Conservation (phyloP, 352 stramenopile species). For the Pythium periplocum region DNA sequence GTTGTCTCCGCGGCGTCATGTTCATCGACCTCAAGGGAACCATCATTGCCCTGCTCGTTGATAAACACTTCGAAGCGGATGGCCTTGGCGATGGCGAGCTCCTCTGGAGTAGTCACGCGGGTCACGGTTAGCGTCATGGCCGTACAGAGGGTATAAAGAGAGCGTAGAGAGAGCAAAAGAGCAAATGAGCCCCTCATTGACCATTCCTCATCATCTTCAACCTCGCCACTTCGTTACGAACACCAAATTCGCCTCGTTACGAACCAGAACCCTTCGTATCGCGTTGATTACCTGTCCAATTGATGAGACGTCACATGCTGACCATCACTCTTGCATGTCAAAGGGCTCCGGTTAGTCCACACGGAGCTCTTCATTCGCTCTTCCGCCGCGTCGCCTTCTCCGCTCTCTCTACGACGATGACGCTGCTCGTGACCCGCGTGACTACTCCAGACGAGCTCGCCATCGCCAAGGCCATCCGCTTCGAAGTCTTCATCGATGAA, state of each 20-base stretch:
- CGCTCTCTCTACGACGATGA: background rate
- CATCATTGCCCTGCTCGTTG: conserved; percentile 39
- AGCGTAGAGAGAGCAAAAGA: too few relatives aligned
- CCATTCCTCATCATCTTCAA: background rate
- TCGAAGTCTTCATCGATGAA: conserved; percentile 51
- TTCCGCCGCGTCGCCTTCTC: background rate
- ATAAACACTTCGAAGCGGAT: conserved; percentile 52
- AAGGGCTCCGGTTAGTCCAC: too few relatives aligned
- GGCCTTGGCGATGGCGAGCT: conserved; percentile 33
- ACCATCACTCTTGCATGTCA: background rate
- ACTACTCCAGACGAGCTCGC: conserved; percentile 32
- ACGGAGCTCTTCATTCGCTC: too few relatives aligned
- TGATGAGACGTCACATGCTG: background rate
- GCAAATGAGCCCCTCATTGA: background rate
- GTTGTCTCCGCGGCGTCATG: conserved; percentile 40
- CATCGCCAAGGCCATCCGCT: conserved; percentile 36
- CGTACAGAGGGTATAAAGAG: background rate
- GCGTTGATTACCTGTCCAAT: background rate
- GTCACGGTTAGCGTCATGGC: conserved; percentile 21
- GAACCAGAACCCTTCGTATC: background rate
- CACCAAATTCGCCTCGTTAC: background rate
- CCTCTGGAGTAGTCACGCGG: conserved; percentile 29
- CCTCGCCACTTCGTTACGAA: background rate
- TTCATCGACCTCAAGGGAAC: conserved; percentile 32
- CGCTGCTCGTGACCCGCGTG: conserved; percentile 27